These are phyloP conservation scores for Yamadazyma buinensis DNA, from an alignment of 1,139 yeast genomes.

Conservation along the genomic window DNA sequence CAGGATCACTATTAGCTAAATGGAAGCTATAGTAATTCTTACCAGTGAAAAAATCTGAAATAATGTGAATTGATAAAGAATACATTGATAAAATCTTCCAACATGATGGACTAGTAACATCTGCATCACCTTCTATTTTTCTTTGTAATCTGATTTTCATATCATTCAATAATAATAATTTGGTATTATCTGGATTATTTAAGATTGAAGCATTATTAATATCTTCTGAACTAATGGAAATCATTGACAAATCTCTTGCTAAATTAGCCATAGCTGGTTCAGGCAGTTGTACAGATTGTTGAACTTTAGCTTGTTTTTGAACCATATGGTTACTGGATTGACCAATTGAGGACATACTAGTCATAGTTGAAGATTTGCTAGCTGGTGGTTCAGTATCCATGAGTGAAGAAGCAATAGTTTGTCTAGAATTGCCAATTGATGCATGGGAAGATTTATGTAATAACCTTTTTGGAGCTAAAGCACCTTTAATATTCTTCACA, in stretches of 20 bases:
- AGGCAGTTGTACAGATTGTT: background rate
- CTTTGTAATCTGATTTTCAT: constrained; percentile 40
- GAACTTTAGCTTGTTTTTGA: background rate
- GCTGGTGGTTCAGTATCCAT: constrained; percentile 23
- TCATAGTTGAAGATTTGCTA: constrained; percentile 33
- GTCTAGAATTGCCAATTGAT: constrained; percentile 24
- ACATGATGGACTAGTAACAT: constrained; percentile 34
- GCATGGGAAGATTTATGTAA: constrained; percentile 16
- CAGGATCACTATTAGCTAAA: constrained; percentile 17
- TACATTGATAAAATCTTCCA: constrained; percentile 46
- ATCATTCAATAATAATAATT: constrained; percentile 20
- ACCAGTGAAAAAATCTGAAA: constrained; percentile 24
- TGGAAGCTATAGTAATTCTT: constrained; percentile 29
- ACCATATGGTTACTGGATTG: background rate
- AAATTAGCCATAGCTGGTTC: constrained; percentile 4
- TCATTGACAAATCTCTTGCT: constrained; percentile 13
- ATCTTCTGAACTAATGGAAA: constrained; percentile 17
- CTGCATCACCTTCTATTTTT: constrained; percentile 30
- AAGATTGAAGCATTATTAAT: constrained; percentile 19
- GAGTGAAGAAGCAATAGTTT: constrained; percentile 36
- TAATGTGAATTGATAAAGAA: constrained; percentile 25
- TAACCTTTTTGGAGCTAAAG: constrained; percentile 15
- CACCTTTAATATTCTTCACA: constrained; percentile 27
- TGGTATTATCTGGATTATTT: constrained; percentile 21
- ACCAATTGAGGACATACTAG: constrained; percentile 27